These are phyloP conservation scores for Leishmania arabica DNA, from an alignment of 208 protist genomes.

Conservation along the genomic window DNA sequence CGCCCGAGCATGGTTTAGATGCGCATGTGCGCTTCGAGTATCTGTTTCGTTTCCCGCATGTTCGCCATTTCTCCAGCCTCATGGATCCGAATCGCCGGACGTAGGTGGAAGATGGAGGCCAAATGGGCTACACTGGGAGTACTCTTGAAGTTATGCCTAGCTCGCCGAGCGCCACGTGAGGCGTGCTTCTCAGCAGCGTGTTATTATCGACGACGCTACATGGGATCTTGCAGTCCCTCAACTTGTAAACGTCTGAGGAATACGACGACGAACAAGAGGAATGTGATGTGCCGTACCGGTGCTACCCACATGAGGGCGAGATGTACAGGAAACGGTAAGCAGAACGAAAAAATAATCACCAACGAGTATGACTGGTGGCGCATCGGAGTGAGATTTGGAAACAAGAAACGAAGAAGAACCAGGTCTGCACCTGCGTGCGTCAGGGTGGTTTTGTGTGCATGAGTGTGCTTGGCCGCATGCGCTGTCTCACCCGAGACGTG, in stretches of 20 bases:
- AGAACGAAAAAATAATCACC: neutral
- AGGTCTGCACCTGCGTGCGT: neutral
- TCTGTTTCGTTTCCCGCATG: neutral
- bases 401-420: neutral
- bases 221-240: neutral
- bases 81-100: neutral
- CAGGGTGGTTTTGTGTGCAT: neutral
- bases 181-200: neutral
- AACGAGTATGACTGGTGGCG: neutral
- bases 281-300: neutral
- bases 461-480: neutral
- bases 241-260: neutral
- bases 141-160: neutral
- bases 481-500: neutral
- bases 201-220: neutral
- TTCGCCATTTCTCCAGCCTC: neutral
- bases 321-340: neutral
- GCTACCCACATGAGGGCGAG: neutral
- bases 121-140: neutral
- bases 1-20: neutral
- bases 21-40: neutral
- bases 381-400: neutral
- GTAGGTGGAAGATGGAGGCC: neutral
- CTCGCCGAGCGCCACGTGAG: neutral
- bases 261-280: neutral